A percentile compares a stretch with the other conserved stretches of the same genome.
These are phyloP conservation scores for Xylaria sp. DNA, from an alignment of 2,329 filamentous ascomycete species.

Conservation along the genomic window DNA sequence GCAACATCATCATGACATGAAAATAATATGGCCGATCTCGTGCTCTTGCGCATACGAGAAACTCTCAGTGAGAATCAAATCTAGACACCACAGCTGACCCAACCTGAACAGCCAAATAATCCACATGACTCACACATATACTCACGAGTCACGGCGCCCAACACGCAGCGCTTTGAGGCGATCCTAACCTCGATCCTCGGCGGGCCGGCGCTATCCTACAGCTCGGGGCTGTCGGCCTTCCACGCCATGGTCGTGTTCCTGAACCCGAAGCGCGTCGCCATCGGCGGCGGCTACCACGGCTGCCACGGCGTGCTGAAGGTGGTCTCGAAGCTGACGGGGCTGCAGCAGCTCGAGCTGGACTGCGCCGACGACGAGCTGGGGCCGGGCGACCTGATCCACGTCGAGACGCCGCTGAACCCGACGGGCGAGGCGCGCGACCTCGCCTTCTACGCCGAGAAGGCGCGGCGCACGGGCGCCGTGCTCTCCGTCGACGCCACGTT, in stretches of 20 bases:
- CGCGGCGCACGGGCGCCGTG: slow-evolving; percentile 76
- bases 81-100: not conserved
- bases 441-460: slow-evolving; percentile 74
- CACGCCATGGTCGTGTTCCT: slow-evolving; percentile 87
- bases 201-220: slow-evolving; percentile 79
- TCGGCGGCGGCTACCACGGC: slow-evolving; percentile 90
- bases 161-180: slow-evolving; percentile 84
- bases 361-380: slow-evolving; percentile 73
- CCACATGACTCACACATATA: slow-evolving; percentile 78
- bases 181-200: slow-evolving; percentile 79
- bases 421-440: slow-evolving; percentile 84
- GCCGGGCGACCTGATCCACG: slow-evolving; percentile 84
- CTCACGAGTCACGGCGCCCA: slow-evolving; percentile 82
- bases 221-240: slow-evolving; percentile 87
- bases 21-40: not conserved
- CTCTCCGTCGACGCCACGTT: slow-evolving; percentile 93
- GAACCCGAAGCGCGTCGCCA: slow-evolving; percentile 84
- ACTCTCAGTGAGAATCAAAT: not conserved
- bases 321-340: slow-evolving; percentile 78
- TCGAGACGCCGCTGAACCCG: slow-evolving; percentile 95
- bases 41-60: not conserved
- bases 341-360: slow-evolving; percentile 77
- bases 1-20: slow-evolving; percentile 1
- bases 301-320: slow-evolving; percentile 86
- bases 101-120: slow-evolving; percentile 56